Conservation (phyloP, 2,329 filamentous ascomycete genomes). For the Cercospora janseana region DNA sequence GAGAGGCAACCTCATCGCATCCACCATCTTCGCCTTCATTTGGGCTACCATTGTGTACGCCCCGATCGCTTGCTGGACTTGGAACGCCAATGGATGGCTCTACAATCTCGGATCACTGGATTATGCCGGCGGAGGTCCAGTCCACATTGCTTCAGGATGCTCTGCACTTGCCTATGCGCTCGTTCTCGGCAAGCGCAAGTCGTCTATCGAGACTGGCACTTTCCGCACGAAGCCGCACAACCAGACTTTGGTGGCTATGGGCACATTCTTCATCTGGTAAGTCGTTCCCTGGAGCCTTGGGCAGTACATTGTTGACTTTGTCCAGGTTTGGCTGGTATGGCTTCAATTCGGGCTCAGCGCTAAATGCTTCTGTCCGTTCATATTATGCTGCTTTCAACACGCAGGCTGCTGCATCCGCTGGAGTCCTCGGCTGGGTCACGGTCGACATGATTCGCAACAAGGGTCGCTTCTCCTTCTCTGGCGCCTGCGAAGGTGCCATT, state of each 20-base stretch:
- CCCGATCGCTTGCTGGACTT: constrained; percentile 64
- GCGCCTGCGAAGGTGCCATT: constrained; percentile 58
- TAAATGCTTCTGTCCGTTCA: constrained; percentile 53
- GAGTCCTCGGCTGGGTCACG: constrained; percentile 54
- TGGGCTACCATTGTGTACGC: constrained; percentile 67
- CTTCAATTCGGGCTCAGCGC: constrained; percentile 57
- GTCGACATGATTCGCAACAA: constrained; percentile 54
- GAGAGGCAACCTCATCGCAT: constrained; percentile 61
- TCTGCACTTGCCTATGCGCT: constrained; percentile 62
- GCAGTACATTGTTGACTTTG: constrained; percentile 29
- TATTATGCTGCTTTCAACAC: constrained; percentile 59
- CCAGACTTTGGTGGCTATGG: constrained; percentile 61
- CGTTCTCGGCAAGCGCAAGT: constrained; percentile 60
- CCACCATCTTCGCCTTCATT: constrained; percentile 62
- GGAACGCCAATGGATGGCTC: constrained; percentile 64
- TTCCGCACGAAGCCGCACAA: constrained; percentile 59
- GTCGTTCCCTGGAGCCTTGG: constrained; percentile 60
- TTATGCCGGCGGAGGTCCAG: constrained; percentile 62
- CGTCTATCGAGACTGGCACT: constrained; percentile 45
- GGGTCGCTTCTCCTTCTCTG: constrained; percentile 55
- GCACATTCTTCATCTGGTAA: constrained; percentile 65
- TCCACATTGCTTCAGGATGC: constrained; percentile 63
- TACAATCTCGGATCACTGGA: constrained; percentile 60
- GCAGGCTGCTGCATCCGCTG: constrained; percentile 55
- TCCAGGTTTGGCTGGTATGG: constrained; percentile 57